These are phyloP conservation scores for Grigorovia humatica DNA, from an alignment of 805 yeast genomes.

Conservation along the genomic window DNA sequence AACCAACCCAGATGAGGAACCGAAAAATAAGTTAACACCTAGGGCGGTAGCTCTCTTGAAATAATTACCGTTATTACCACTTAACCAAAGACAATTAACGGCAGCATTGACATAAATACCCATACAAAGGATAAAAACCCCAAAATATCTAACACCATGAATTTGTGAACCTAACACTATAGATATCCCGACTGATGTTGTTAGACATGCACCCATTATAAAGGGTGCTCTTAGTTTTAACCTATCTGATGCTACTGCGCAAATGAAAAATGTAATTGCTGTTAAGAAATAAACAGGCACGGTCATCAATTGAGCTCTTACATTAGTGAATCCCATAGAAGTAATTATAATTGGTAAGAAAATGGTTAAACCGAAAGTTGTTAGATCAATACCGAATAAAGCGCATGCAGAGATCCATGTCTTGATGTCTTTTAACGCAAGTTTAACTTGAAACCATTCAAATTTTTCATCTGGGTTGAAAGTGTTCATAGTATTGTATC, in stretches of 20 bases:
- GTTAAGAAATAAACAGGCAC: constrained; percentile 81
- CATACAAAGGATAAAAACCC: constrained; percentile 31
- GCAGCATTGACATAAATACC: constrained; percentile 34
- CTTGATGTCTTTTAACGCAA: constrained; percentile 24
- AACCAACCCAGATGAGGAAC: constrained; percentile 30
- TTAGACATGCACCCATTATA: constrained; percentile 26
- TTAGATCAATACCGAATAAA: constrained; percentile 31
- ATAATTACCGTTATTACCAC: constrained; percentile 33
- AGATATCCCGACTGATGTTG: constrained; percentile 28
- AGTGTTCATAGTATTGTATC: constrained; percentile 30
- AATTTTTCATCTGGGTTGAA: constrained; percentile 30
- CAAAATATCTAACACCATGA: constrained; percentile 31
- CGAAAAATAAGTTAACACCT: constrained; percentile 30
- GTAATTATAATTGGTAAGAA: constrained; percentile 29
- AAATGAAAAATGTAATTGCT: constrained; percentile 51
- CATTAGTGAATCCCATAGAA: constrained; percentile 43
- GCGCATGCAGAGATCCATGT: constrained; percentile 27
- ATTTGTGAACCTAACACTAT: constrained; percentile 26
- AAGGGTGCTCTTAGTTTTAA: constrained; percentile 36
- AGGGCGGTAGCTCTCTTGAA: constrained; percentile 33
- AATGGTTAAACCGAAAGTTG: constrained; percentile 36
- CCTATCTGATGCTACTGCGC: constrained; percentile 57
- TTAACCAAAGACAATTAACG: constrained; percentile 31
- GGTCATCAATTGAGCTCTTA: constrained; percentile 67
- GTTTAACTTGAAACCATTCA: constrained; percentile 29